A percentile compares a stretch with the other conserved stretches of the same genome.
Evolutionary conservation across 179 eudicot genomes (phyloP).

Genomic region (Pouteria campechiana): DNA sequence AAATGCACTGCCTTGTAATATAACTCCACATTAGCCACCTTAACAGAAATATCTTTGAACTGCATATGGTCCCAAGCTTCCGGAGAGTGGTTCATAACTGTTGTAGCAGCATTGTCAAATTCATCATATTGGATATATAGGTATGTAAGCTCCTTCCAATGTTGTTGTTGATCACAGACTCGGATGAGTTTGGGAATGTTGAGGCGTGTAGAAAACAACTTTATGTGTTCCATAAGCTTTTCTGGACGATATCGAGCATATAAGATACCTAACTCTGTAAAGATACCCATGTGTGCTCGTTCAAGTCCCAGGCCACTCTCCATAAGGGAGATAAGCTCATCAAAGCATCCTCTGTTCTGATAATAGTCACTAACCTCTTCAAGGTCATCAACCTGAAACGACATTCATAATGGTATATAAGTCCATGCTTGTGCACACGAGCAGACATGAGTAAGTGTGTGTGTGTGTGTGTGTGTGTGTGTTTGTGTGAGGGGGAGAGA

Average conservation of each 20-base stretch:
- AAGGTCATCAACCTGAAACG: conserved; percentile 34
- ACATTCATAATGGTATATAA: too few relatives aligned
- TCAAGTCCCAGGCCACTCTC: conserved; percentile 48
- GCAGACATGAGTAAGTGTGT: background rate
- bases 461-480: too few relatives aligned
- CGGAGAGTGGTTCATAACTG: conserved; percentile 50
- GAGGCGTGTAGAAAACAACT: conserved; percentile 36
- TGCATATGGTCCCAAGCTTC: conserved; percentile 59
- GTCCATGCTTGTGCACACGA: too few relatives aligned
- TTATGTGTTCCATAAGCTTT: conserved; percentile 50
- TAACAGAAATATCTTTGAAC: conserved; percentile 40
- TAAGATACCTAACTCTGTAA: conserved; percentile 44
- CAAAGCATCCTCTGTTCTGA: conserved; percentile 46
- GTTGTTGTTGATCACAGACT: conserved; percentile 45
- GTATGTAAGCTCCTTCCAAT: conserved; percentile 46
- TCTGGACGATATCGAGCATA: conserved; percentile 49
- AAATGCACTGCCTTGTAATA: conserved; percentile 47
- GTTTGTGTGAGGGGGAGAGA: too few relatives aligned
- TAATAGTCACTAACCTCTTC: conserved; percentile 44
- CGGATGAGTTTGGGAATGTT: conserved; percentile 45
- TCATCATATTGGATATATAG: conserved; percentile 44
- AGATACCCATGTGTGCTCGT: conserved; percentile 48
- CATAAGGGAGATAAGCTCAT: conserved; percentile 46
- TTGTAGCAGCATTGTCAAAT: conserved; percentile 46
- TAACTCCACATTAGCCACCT: conserved; percentile 46